Percentiles rank a stretch among this genome's conserved stretches.
phyloP scores from a whole-genome alignment of 2,329 filamentous ascomycete genomes.

The Fusarium guadeloupense region DNA sequence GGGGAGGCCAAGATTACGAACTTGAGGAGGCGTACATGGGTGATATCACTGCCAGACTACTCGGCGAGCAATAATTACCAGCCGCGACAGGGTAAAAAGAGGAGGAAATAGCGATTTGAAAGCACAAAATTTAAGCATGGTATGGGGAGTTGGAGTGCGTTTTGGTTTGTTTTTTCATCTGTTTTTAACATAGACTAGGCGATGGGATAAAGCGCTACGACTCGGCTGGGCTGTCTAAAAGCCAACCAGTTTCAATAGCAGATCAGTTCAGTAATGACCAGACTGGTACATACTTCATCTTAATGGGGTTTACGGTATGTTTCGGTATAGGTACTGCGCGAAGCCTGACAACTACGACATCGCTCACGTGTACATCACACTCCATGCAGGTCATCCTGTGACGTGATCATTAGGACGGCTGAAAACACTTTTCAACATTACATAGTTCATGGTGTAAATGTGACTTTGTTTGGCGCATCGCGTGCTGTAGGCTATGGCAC shows the following conservation, averaged over 20 bases:
- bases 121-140: constrained; percentile 32
- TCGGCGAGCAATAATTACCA: constrained; percentile 74
- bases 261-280: not conserved
- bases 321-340: no score
- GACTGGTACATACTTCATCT: not conserved
- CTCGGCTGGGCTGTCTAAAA: not conserved
- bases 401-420: constrained; percentile 5
- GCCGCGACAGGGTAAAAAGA: not conserved
- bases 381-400: not conserved
- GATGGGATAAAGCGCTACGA: constrained; percentile 1
- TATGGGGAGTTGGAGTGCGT: constrained; percentile 36
- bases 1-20: constrained; percentile 80
- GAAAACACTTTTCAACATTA: constrained; percentile 36
- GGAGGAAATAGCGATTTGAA: constrained; percentile 4
- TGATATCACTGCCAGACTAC: constrained; percentile 84
- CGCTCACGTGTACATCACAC: constrained; percentile 5
- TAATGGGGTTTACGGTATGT: not conserved
- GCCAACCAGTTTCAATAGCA: not conserved
- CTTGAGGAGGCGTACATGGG: constrained; percentile 92
- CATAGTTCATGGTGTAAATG: constrained; percentile 31
- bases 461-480: constrained; percentile 39
- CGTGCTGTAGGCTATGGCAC: constrained; percentile 36
- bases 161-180: constrained; percentile 4
- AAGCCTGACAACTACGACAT: constrained; percentile 1
- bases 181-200: constrained; percentile 22